Evolutionary conservation across 2,329 filamentous ascomycete genomes (phyloP).

Genomic region (Alternaria triticimaculans): DNA sequence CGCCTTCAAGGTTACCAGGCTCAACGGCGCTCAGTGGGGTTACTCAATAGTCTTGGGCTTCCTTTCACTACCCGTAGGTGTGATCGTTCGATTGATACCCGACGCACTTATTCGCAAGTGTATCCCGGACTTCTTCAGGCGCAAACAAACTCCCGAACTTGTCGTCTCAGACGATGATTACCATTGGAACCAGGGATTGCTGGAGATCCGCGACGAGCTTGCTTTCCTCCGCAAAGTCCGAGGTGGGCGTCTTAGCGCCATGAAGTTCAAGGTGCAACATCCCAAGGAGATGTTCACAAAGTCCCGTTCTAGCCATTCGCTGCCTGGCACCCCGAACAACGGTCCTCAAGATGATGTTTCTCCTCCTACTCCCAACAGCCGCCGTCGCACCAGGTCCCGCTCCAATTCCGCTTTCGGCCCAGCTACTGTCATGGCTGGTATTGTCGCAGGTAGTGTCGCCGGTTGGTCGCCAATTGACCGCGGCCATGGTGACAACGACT

Average conservation of each 20-base stretch:
- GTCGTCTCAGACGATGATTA: conserved; percentile 56
- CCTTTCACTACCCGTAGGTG: conserved; percentile 83
- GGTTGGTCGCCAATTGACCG: conserved; percentile 77
- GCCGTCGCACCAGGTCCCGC: conserved; percentile 66
- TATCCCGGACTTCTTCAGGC: conserved; percentile 52
- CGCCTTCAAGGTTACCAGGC: conserved; percentile 75
- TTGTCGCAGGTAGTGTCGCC: conserved; percentile 77
- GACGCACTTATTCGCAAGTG: conserved; percentile 66
- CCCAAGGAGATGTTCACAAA: conserved; percentile 73
- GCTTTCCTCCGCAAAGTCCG: conserved; percentile 80
- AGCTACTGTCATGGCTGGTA: conserved; percentile 81
- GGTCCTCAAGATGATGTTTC: conserved; percentile 52
- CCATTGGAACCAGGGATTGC: conserved; percentile 72
- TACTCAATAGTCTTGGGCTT: conserved; percentile 84
- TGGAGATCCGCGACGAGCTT: conserved; percentile 80
- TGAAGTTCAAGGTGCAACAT: conserved; percentile 79
- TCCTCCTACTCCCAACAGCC: conserved; percentile 62
- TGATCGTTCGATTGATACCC: conserved; percentile 81
- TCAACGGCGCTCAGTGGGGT: conserved; percentile 82
- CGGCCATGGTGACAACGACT: conserved; percentile 48
- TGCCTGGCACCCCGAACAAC: conserved; percentile 68
- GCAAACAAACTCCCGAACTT: conserved; percentile 51
- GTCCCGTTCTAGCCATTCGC: conserved; percentile 67
- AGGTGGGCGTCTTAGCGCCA: conserved; percentile 79
- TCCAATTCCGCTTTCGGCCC: conserved; percentile 77